phyloP scores from a whole-genome alignment of 495 filamentous ascomycete species.

The Tricharina praecox region DNA sequence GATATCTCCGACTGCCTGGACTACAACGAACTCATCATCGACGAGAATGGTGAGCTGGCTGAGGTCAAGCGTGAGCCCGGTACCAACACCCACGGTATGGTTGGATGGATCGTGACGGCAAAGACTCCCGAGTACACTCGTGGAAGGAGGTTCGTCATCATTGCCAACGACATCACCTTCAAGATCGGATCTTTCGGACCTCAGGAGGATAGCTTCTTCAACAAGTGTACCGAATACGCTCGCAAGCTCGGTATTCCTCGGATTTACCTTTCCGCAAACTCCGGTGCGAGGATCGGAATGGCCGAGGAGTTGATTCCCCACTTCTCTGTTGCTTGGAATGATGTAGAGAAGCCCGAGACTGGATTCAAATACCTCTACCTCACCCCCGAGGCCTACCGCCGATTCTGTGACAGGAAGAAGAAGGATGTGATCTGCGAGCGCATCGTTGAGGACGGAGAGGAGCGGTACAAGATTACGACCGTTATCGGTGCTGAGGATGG shows the following conservation, averaged over 20 bases:
- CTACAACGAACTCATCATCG: slow-evolving; percentile 80
- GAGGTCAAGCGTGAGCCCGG: slow-evolving; percentile 90
- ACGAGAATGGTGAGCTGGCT: slow-evolving; percentile 78
- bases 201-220: slow-evolving; percentile 92
- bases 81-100: slow-evolving; percentile 93
- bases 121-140: slow-evolving; percentile 93
- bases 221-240: slow-evolving; percentile 94
- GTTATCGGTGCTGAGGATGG: slow-evolving; percentile 90
- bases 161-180: slow-evolving; percentile 98
- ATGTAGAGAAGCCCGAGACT: slow-evolving; percentile 60
- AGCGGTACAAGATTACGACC: slow-evolving; percentile 83
- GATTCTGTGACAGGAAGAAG: slow-evolving; percentile 66
- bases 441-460: slow-evolving; percentile 71
- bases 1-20: slow-evolving; percentile 82
- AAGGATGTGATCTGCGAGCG: slow-evolving; percentile 79
- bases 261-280: slow-evolving; percentile 97
- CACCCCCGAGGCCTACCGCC: slow-evolving; percentile 66
- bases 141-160: slow-evolving; percentile 80
- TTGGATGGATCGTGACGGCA: slow-evolving; percentile 93
- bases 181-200: slow-evolving; percentile 97
- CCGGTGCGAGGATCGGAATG: slow-evolving; percentile 94
- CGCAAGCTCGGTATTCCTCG: slow-evolving; percentile 84
- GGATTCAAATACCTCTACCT: slow-evolving; percentile 99
- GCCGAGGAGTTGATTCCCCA: slow-evolving; percentile 93
- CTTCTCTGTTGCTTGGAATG: slow-evolving; percentile 93